These are phyloP conservation scores for Mycena chlorophos DNA, from an alignment of 768 basidiomycete genomes.

Conservation along the genomic window DNA sequence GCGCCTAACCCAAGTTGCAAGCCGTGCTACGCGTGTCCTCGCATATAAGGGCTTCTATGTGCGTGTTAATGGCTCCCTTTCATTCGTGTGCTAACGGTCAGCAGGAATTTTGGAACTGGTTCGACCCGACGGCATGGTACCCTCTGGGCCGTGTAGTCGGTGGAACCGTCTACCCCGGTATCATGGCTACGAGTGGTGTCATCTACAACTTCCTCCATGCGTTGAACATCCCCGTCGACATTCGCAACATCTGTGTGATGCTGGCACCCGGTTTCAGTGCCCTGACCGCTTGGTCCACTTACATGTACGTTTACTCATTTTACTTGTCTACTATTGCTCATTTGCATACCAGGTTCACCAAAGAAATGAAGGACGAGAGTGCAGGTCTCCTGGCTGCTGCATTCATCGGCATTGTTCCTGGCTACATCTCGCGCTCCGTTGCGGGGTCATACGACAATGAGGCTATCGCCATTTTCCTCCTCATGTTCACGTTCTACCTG, in stretches of 20 bases:
- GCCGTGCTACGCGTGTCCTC: constrained; percentile 90
- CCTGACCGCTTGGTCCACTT: constrained; percentile 94
- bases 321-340: constrained; percentile 42
- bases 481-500: constrained; percentile 97
- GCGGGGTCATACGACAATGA: constrained; percentile 99
- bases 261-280: constrained; percentile 97
- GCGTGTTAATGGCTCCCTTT: constrained; percentile 29
- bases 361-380: constrained; percentile 92
- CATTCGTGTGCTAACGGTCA: background rate
- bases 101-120: constrained; percentile 99
- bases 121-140: constrained; percentile 99
- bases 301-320: constrained; percentile 61
- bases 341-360: constrained; percentile 72
- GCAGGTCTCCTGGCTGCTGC: constrained; percentile 97
- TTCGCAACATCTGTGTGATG: constrained; percentile 94
- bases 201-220: constrained; percentile 91
- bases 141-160: constrained; percentile 98
- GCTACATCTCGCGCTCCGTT: constrained; percentile 98
- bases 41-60: constrained; percentile 96
- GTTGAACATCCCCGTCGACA: constrained; percentile 94
- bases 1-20: constrained; percentile 32
- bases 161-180: constrained; percentile 95
- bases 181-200: constrained; percentile 97
- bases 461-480: constrained; percentile 98
- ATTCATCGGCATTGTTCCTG: constrained; percentile 97